Percentiles rank a stretch among this genome's conserved stretches.
phyloP scores from a whole-genome alignment of 2,329 filamentous ascomycete genomes.

The Botrytis hyacinthi region DNA sequence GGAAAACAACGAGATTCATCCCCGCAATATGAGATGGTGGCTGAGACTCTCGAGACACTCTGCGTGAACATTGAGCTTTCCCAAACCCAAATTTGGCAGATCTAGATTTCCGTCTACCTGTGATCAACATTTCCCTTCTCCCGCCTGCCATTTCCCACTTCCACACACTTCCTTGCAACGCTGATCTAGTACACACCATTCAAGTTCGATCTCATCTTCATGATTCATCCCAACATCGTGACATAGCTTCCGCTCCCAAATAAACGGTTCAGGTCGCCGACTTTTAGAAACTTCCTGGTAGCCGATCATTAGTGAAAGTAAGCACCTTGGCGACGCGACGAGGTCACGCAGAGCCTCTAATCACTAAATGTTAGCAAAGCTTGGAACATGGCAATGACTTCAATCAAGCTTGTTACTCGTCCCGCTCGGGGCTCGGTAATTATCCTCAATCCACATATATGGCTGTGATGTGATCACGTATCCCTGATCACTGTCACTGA shows the following conservation, averaged over 20 bases:
- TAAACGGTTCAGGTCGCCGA: neutral
- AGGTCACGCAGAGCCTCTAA: neutral
- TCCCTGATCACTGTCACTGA: neutral
- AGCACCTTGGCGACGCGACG: neutral
- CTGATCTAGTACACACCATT: constrained; percentile 5
- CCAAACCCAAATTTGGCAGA: neutral
- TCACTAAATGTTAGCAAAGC: neutral
- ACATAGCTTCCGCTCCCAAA: neutral
- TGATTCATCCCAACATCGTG: neutral
- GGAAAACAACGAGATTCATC: neutral
- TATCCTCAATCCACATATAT: neutral
- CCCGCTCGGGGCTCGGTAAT: neutral
- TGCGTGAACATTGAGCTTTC: constrained; percentile 2
- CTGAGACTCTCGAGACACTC: neutral
- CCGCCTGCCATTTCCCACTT: neutral
- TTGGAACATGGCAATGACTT: neutral
- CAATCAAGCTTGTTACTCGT: neutral
- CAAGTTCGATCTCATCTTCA: neutral
- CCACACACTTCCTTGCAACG: neutral
- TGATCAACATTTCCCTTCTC: neutral
- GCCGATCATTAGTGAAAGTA: neutral
- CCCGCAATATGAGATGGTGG: constrained; percentile 11
- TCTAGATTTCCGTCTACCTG: constrained; percentile 3
- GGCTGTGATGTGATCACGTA: neutral
- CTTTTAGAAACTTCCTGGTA: neutral